phyloP scores from a whole-genome alignment of 1,284 basidiomycete species.

The Kalmanozyma brasiliensis region DNA sequence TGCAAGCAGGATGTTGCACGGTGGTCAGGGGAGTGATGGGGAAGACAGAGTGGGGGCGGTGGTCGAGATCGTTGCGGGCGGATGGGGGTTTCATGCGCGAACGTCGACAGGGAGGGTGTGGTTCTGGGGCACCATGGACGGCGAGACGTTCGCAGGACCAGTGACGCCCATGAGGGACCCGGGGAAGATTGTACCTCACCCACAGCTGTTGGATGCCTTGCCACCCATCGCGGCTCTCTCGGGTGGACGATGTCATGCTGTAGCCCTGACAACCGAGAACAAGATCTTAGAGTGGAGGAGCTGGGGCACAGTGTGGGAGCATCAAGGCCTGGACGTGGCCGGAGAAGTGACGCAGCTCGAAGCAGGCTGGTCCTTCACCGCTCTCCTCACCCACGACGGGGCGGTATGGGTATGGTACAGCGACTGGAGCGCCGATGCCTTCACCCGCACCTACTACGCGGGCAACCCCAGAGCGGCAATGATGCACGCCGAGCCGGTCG shows the following conservation, averaged over 20 bases:
- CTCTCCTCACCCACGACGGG: conserved; percentile 20
- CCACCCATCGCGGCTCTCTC: conserved; percentile 32
- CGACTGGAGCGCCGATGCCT: conserved; percentile 14
- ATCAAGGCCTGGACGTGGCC: conserved; percentile 5
- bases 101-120: conserved; percentile 36
- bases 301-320: conserved; percentile 33
- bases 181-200: background rate
- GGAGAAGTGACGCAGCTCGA: conserved; percentile 45
- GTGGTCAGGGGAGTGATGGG: background rate
- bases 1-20: background rate
- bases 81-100: conserved; percentile 52
- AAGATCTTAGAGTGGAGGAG: conserved; percentile 48
- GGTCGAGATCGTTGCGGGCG: conserved; percentile 42
- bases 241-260: conserved; percentile 78
- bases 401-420: conserved; percentile 26
- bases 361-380: conserved; percentile 53
- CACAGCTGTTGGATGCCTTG: conserved; percentile 14
- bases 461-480: conserved; percentile 1
- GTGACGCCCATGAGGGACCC: conserved; percentile 4
- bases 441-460: conserved; percentile 8
- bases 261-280: conserved; percentile 70
- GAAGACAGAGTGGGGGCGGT: conserved; percentile 7
- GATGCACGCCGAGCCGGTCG: conserved; percentile 12
- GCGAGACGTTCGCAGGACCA: conserved; percentile 6
- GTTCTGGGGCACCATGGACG: conserved; percentile 49